These are phyloP conservation scores for Brassica cretica DNA, from an alignment of 345 rosid species.

Conservation along the genomic window DNA sequence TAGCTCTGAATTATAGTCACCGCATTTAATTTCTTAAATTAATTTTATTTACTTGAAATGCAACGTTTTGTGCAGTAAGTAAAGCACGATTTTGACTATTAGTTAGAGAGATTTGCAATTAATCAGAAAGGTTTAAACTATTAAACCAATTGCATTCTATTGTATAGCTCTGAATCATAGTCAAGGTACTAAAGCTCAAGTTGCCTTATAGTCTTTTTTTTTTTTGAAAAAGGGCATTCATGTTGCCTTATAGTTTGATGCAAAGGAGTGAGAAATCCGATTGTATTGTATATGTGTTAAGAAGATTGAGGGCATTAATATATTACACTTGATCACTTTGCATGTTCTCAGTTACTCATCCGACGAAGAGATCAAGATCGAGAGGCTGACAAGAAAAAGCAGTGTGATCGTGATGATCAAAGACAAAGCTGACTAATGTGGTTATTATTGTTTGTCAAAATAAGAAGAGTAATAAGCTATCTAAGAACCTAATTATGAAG, in stretches of 20 bases:
- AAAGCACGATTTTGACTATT: not conserved
- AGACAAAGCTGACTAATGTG: constrained; percentile 39
- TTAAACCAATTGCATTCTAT: not conserved
- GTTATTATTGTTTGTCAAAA: not conserved
- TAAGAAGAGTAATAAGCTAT: not conserved
- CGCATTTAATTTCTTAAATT: too few species aligned
- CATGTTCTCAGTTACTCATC: not conserved
- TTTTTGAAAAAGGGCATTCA: not conserved
- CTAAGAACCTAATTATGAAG: not conserved
- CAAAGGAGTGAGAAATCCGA: not conserved
- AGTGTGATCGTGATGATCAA: constrained; percentile 44
- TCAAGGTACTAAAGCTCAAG: not conserved
- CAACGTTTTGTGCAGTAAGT: not conserved
- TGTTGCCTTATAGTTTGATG: constrained; percentile 17
- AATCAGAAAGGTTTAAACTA: not conserved
- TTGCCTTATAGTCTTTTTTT: constrained; percentile 1
- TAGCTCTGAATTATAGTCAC: not conserved
- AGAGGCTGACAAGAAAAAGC: constrained; percentile 51
- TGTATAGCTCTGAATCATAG: not conserved
- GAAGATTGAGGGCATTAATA: not conserved
- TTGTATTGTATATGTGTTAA: not conserved
- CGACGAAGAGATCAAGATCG: constrained; percentile 38
- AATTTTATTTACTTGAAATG: too few species aligned
- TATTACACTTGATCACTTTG: not conserved
- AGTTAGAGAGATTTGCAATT: not conserved